Conservation (phyloP, 2,329 filamentous ascomycete species). For the Fusarium pininemorale region DNA sequence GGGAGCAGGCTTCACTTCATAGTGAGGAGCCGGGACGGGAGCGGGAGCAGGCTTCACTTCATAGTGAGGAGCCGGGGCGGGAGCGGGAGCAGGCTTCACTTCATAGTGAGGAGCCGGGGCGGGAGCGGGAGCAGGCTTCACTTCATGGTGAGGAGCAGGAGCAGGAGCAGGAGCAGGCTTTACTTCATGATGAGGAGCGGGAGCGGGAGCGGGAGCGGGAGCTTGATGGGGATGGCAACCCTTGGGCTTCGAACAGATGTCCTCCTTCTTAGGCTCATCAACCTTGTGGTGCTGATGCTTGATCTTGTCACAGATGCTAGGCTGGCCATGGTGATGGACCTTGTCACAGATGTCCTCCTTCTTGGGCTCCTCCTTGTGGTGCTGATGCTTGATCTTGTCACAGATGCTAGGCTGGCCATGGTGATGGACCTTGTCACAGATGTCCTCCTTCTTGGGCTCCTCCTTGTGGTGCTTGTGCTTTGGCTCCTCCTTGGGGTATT, state of each 20-base stretch:
- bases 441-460: constrained; percentile 3
- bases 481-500: neutral
- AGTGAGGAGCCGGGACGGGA: neutral
- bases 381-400: constrained; percentile 1
- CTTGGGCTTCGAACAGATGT: constrained; percentile 17
- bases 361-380: constrained; percentile 4
- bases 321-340: neutral
- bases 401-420: neutral
- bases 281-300: neutral
- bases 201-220: neutral
- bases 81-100: neutral
- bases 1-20: neutral
- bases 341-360: constrained; percentile 18
- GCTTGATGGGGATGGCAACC: neutral
- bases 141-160: no score
- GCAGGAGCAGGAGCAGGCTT: neutral
- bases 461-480: neutral
- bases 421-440: constrained; percentile 14
- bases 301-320: constrained; percentile 1
- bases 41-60: neutral
- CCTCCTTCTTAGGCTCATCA: constrained; percentile 11
- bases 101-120: neutral
- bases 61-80: neutral
- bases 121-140: neutral
- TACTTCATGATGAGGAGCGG: no score